Base-by-base conservation (phyloP, 2,329 filamentous ascomycete species). In the Apiospora hydei region DNA sequence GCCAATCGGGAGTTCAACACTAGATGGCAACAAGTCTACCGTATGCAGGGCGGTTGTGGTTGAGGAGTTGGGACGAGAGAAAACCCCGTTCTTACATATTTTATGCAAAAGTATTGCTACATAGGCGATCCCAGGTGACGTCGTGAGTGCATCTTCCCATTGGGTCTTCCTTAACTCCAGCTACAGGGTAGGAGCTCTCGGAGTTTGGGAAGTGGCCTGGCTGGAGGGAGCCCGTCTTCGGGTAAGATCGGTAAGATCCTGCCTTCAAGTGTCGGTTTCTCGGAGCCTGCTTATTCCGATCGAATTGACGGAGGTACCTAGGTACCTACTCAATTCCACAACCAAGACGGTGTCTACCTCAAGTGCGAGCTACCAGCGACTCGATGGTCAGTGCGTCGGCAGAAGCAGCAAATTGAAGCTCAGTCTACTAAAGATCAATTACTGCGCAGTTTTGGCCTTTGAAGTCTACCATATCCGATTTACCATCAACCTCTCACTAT, bases 391-490 rank as follows among this genome's bases (percentile, higher is more conserved):
- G 71, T 72, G 71, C 71, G 44, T 64, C 57, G 57, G 34, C 57
- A 64, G 57, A 64, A 41, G 47, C 69, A 68, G 72, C 30, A 71
- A 73, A 73, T 75, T 75, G 75, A 74, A 78, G 73, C 75, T 78
- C 57, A 41, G 53, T 38, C 53, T 61, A 61, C 53, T 30, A 38
- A 61, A 34, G 30, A 21, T 64, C 57, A 41, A 64, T 41, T 64
- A 76, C 53, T 77, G 77, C 79, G 79, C 78, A 77, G 75, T 78
- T 80, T 77, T 75, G 74, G 75, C 74, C 76, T 74, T 61, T 38
- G 38, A 61, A 74, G 73, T 77, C 68, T 44, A 69, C 70, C 44
- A 72, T 44, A 72, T 53, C 73, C 53, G 30, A 69, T 68, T 70
- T 61, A 34, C 70, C 75, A 75, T 76, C 75, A 70, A 38, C 76